Evolutionary conservation across 73 alveolate species (phyloP), one percentile per base, ranked within the genome.

Genomic region (Paramecium sexaurelia): DNA sequence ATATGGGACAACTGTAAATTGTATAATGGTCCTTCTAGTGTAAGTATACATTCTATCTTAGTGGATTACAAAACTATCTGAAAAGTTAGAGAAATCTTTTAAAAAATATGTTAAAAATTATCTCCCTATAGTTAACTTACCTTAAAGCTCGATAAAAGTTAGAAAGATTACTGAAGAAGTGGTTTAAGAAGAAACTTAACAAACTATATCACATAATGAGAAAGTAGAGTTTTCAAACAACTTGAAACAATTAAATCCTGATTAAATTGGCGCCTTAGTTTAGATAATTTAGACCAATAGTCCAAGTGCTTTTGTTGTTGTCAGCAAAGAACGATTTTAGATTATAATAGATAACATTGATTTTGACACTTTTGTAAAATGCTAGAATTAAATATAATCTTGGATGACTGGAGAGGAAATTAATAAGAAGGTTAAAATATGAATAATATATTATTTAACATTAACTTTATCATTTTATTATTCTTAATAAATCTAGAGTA

Each of bases 1-100:
- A 93, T 93, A n/a, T 93, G 96, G 96, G 96, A 93, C 8, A 93
- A 93, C 75, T 93, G 96, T 68, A 92, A 93, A 87, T 91, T 91
- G 24, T 93, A 93, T 92, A 93, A 93, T 66, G 91, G 82, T 27
- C 41, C 69, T 13, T 55, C 61, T 55, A 51, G 93, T 35, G 95
- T 92, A 88, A 55, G 15, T 19, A 55, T 51, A 15, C 68, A 37
- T 55, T 55, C 8, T 85, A 66, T 73, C 13, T n/a, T 66, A 73
- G 87, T 73, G 87, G 87, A 73, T 73, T 32, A 29, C 67, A 11
- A 73, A 73, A 35, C 26, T 73, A 27, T 35, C 87, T 73, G 87
- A 73, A 6, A 73, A 73, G 9, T 24, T 73, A 13, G 87, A 73
- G 35, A 73, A 41, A 35, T 32, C 55, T n/a, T 73, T 73, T 73